Base-by-base conservation (phyloP, 495 filamentous ascomycete species). In the Darksidea phi region DNA sequence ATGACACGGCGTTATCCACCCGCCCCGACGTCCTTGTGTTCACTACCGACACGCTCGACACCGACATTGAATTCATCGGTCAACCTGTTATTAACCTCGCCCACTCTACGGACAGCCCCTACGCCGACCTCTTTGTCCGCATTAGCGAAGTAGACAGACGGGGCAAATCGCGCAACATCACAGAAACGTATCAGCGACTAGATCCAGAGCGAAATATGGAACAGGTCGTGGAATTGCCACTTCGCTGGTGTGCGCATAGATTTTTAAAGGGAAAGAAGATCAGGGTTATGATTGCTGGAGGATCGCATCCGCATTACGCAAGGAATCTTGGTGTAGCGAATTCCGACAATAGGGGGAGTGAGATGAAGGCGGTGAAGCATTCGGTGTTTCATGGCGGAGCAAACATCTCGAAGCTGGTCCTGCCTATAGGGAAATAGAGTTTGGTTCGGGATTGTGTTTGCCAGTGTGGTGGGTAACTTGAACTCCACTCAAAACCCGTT, bases 131-230 rank as follows among this genome's bases (percentile, higher is more conserved):
- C 24, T 59, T 50, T 18, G 32, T 59, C 12, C 46, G 56, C 15
- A 26, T 59, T 21, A 51, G 46, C 23, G 56, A 59, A 36, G 56
- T 59, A 1, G 37, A 59, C 23, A 34, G 10, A 2, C 41, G 51
- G 21, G 56, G 56, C 2, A 8, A 43, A 23, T 59, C 56, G 12
- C n/a, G 26, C 17, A 59, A 51, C 20, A 25, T 59, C 8, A 42
- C 34, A 2, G 56, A 59, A 2, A 34, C 6, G 5, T 52, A 12
- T 13, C 26, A 50, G 23, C 46, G 46, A 1, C 46, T 59, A 46
- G 48, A 59, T 20, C 28, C 34, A 3, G 34, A 1, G 15, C 21
- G 48, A 12, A 20, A 21, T 2, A 32, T 32, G 28, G 47, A 21
- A 7, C 28, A 38, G 1, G 5, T 1, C 6, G 13, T 59, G 4